A percentile compares a stretch with the other conserved stretches of the same genome.
phyloP scores from a whole-genome alignment of 2,329 filamentous ascomycete genomes.

The Leptographium wingfieldii region DNA sequence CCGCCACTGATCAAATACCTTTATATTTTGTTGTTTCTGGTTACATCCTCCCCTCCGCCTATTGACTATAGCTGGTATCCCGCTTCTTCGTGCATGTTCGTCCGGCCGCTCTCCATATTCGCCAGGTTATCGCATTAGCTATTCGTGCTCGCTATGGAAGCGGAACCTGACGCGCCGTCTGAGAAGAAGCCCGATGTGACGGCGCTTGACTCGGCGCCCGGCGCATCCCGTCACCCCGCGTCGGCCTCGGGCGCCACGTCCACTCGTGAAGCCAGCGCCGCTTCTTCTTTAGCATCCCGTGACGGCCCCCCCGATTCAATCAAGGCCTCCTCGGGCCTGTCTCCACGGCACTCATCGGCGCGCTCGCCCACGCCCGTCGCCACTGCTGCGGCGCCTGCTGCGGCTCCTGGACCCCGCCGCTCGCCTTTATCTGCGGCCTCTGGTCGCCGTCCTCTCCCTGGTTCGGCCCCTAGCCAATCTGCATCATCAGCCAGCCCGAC shows the following conservation, averaged over 20 bases:
- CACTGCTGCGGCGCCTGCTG: not conserved
- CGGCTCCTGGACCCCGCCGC: not conserved
- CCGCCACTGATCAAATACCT: not conserved
- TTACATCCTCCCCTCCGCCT: not conserved
- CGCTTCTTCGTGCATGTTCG: not conserved
- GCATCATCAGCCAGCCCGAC: not conserved
- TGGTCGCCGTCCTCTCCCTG: constrained; percentile 2
- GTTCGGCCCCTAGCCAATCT: not conserved
- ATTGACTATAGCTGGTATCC: not conserved
- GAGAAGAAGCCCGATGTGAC: not conserved
- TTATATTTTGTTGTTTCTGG: not conserved
- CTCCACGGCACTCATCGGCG: not conserved
- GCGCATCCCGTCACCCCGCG: not conserved
- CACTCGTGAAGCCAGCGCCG: not conserved
- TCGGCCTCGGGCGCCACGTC: not conserved
- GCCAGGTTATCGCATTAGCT: not conserved
- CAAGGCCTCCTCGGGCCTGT: not conserved
- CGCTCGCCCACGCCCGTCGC: not conserved
- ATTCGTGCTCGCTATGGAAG: not conserved
- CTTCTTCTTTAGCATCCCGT: not conserved
- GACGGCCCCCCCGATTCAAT: not conserved
- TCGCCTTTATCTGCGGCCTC: not conserved
- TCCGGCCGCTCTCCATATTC: not conserved
- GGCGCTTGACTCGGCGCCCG: not conserved
- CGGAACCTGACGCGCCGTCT: constrained; percentile 1